These are phyloP conservation scores for Bothia castanella DNA, from an alignment of 1,284 basidiomycete genomes.

Conservation along the genomic window DNA sequence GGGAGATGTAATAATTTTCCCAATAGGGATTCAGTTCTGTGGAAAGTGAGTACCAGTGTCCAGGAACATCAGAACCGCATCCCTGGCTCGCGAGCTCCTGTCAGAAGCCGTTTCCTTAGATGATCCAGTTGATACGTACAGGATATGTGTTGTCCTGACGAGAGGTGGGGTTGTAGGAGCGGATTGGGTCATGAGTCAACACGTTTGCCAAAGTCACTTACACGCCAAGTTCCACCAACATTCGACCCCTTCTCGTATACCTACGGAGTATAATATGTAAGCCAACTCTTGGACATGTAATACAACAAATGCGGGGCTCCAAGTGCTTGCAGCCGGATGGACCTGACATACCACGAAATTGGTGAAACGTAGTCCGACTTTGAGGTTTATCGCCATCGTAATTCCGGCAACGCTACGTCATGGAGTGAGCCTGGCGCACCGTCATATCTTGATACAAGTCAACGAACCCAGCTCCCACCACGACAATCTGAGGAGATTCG, in stretches of 20 bases:
- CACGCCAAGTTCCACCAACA: too few relatives aligned
- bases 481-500: conserved; percentile 23
- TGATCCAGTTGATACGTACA: conserved; percentile 13
- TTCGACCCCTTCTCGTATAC: too few relatives aligned
- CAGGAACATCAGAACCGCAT: conserved; percentile 51
- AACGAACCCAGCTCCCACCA: too few relatives aligned
- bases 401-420: conserved; percentile 41
- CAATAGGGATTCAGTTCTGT: conserved; percentile 52
- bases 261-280: too few relatives aligned
- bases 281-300: too few relatives aligned
- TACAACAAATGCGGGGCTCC: not conserved
- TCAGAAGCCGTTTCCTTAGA: too few relatives aligned
- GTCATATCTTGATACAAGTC: not conserved
- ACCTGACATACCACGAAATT: conserved; percentile 16
- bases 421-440: not conserved
- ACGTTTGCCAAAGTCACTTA: too few relatives aligned
- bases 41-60: conserved; percentile 56
- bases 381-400: conserved; percentile 44
- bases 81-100: too few relatives aligned
- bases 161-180: not conserved
- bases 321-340: too few relatives aligned
- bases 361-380: conserved; percentile 24
- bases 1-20: conserved; percentile 41
- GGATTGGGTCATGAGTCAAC: not conserved
- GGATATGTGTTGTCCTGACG: conserved; percentile 32